Base-by-base conservation (phyloP, 805 yeast genomes). In the Diddensiella santjacobensis region DNA sequence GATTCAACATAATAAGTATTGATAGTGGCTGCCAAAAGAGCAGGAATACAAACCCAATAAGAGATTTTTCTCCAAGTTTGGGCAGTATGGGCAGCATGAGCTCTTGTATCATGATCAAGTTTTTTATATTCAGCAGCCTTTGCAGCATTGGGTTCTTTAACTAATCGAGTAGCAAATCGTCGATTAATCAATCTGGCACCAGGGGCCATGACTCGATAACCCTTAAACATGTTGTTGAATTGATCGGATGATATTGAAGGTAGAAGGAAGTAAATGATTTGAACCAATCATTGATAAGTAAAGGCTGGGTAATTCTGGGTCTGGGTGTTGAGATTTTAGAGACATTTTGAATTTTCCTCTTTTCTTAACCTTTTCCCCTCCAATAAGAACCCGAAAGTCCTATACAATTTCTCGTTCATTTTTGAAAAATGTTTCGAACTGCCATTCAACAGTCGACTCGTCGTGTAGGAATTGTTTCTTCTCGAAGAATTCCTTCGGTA, bases 51-150 rank as follows among this genome's bases (percentile, higher is more conserved):
- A 51, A 88, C 81, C 51, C 78, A 77, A 64, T 79, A 72, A 40
- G 96, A 79, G 71, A 91, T 78, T 69, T 86, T 90, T 71, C 79
- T 81, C 99, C 99, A 91, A 60, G 83, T 73, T 39, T 71, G 70
- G 52, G 95, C 77, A 56, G 96, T 83, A 56, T 78, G 76, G 54
- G 69, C 74, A 49, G 96, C 90, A 73, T 91, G 99, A 66, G 83
- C 83, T 62, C 74, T 75, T 64, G 86, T 78, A 58, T 83, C 87
- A 58, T 79, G 78, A 55, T 75, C 54, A 44, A 74, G 73, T 60
- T 79, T 76, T 63, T 72, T 74, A 75, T 80, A 88, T 30, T 79
- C 87, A 59, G 79, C 77, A 54, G 88, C 95, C 58, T 85, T 84
- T 58, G 77, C 80, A 57, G 77, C 71, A 68, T 80, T 72, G 44